phyloP scores from a whole-genome alignment of 2,329 filamentous ascomycete genomes.

The Tricladium varicosporioides region DNA sequence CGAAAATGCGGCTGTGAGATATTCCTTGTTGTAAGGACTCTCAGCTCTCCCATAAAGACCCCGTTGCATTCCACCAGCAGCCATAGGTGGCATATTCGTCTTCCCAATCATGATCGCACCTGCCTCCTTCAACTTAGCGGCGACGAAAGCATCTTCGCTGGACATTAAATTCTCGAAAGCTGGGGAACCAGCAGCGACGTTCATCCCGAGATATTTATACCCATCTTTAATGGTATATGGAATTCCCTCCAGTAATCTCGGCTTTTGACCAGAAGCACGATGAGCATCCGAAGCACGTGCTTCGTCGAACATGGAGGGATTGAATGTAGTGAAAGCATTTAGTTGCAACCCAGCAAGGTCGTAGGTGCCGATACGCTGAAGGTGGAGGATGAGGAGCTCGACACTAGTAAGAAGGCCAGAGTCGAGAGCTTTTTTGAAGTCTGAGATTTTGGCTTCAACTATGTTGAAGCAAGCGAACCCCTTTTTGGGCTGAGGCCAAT shows the following conservation, averaged over 20 bases:
- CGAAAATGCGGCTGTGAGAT: slow-evolving; percentile 52
- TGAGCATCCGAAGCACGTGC: slow-evolving; percentile 46
- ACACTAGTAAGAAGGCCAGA: too few species aligned
- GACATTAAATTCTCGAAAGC: slow-evolving; percentile 50
- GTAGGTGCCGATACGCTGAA: too few species aligned
- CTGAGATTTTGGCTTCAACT: too few species aligned
- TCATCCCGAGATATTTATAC: slow-evolving; percentile 53
- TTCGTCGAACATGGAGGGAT: slow-evolving; percentile 44
- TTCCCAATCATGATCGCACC: slow-evolving; percentile 52
- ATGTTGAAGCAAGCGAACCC: too few species aligned
- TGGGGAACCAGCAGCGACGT: slow-evolving; percentile 51
- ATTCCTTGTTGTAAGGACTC: slow-evolving; percentile 53
- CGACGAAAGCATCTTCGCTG: slow-evolving; percentile 51
- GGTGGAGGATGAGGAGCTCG: too few species aligned
- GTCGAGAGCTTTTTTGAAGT: too few species aligned
- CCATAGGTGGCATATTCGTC: slow-evolving; percentile 61
- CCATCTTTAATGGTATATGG: slow-evolving; percentile 58
- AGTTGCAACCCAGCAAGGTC: too few species aligned
- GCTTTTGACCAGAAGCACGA: slow-evolving; percentile 29
- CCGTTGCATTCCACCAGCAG: slow-evolving; percentile 55
- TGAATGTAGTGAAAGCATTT: slow-evolving; percentile 38
- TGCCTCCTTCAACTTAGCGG: slow-evolving; percentile 44
- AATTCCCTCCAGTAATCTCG: slow-evolving; percentile 46
- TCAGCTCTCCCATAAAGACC: slow-evolving; percentile 56
- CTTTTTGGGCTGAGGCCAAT: too few species aligned